These are phyloP conservation scores for Yamadazyma atmosphaerica DNA, from an alignment of 1,139 yeast genomes.

Conservation along the genomic window DNA sequence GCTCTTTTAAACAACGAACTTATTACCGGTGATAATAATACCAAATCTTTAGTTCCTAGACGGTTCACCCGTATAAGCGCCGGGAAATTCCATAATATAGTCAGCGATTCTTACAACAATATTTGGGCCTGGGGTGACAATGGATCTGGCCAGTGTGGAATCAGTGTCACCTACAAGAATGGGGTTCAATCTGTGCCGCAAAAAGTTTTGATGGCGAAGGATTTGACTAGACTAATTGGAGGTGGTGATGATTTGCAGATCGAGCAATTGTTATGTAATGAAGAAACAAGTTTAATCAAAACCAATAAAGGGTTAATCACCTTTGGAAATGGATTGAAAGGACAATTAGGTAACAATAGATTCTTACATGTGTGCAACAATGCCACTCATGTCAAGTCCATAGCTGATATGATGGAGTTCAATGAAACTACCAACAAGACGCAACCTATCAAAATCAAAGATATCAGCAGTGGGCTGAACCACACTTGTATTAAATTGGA, in stretches of 20 bases:
- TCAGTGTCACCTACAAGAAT: constrained; percentile 61
- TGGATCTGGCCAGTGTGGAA: constrained; percentile 79
- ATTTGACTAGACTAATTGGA: constrained; percentile 15
- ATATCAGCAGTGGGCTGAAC: constrained; percentile 61
- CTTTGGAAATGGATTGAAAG: constrained; percentile 83
- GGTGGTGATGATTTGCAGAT: constrained; percentile 26
- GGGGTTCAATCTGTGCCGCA: constrained; percentile 73
- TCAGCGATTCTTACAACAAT: constrained; percentile 58
- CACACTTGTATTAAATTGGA: constrained; percentile 65
- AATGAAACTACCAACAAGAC: constrained; percentile 31
- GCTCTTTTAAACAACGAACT: constrained; percentile 39
- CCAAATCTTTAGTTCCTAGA: constrained; percentile 37
- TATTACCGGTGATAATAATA: constrained; percentile 14
- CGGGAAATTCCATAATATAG: constrained; percentile 75
- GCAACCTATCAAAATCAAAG: constrained; percentile 46
- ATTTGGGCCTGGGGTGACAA: constrained; percentile 88
- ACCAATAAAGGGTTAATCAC: constrained; percentile 43
- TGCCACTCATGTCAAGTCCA: constrained; percentile 61
- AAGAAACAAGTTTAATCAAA: constrained; percentile 62
- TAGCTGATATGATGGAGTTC: constrained; percentile 46
- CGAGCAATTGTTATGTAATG: constrained; percentile 61
- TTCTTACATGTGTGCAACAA: constrained; percentile 71
- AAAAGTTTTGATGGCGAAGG: constrained; percentile 35
- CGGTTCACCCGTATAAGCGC: constrained; percentile 60
- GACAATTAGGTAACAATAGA: constrained; percentile 83